Base-by-base conservation (phyloP, 164 flowering plant species). In the Vitis labrusca region DNA sequence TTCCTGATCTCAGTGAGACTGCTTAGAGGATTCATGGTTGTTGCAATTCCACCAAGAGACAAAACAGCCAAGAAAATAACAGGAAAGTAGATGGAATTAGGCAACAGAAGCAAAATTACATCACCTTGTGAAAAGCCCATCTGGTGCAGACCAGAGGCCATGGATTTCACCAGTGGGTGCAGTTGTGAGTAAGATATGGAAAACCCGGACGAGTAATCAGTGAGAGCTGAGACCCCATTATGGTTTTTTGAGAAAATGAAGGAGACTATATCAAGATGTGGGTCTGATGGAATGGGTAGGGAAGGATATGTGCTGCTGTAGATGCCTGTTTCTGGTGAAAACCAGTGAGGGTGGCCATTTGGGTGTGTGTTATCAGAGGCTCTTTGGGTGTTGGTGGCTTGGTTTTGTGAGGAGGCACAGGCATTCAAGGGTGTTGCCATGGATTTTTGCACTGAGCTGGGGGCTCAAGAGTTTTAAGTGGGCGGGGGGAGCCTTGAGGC, bases 141-240 rank as follows among this genome's bases (percentile, higher is more conserved):
- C 7, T 71, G 59, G 62, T 75, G 79, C 32, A 92, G 85, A 0
- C 89, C 90, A 69, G 82, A 73, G 55, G 94, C 91, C 71, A 86
- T 67, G 60, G 92, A 86, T 71, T 79, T 77, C 54, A 91, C 89
- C 66, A 85, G 52, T 9, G 79, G 70, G 3, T 29, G 73, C 9
- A 93, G 85, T 10, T 88, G 63, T 1, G 82, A 16, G 76, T 86
- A 89, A 44, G 91, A 75, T 2, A 91, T 67, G 13, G 89, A 80
- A 60, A 10, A 68, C 75, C 98, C 97, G 69, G 94, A 70, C 49
- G 81, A 59, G 54, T 90, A 83, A 75, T 93, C 98, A n/a, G 85
- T 63, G 55, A 93, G 81, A 19, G 96, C 94, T 0, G 78, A 50
- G 27, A 52, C 59, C 9, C 88, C 90, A 63, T 73, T 64, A 68